Base-by-base conservation (phyloP, 106 monocot species). In the Alisma plantagoaquatica region DNA sequence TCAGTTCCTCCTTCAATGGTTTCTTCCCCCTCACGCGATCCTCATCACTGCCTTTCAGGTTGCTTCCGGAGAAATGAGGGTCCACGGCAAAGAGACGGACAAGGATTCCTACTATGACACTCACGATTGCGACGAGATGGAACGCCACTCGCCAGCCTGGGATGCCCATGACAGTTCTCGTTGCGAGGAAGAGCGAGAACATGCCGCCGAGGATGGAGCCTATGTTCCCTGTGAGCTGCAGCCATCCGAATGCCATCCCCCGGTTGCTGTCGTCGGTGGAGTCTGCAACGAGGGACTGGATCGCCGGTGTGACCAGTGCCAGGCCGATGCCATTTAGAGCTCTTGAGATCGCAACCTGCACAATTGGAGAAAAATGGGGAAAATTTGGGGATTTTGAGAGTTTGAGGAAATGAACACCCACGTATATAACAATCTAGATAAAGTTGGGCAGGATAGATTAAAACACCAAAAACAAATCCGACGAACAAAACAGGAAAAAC, bases 111-210 rank as follows among this genome's bases (percentile, higher is more conserved):
- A 94, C 93, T 11, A 80, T 18, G 4, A 88, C 51, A 23, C 87
- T 94, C 32, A 94, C 53, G 15, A 84, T 32, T 21, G 63, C 83
- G 3, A 87, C 77, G 4, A 94, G 47, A 68, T 81, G 77, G 65
- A 94, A 94, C 20, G 93, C 76, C 27, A 94, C 17, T 69, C 93
- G 76, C 93, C 93, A 94, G 33, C 93, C 93, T 0, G 79, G 68
- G 3, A 94, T 73, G 1, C 87, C 87, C 69, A 87, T 57, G 53
- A 94, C 27, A 27, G 83, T 56, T 31, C 77, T 80, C 25, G 93
- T 60, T 22, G 93, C 82, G 17, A 93, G 63, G 18, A 87, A 50
- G 4, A 93, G 64, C 10, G 77, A 49, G 23, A 83, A 72, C n/a
- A 87, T 49, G 23, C 87, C 83, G 27, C 93, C 93, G 17, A 93